Base-by-base conservation (phyloP, 2,329 filamentous ascomycete genomes). In the Capronia americana region DNA sequence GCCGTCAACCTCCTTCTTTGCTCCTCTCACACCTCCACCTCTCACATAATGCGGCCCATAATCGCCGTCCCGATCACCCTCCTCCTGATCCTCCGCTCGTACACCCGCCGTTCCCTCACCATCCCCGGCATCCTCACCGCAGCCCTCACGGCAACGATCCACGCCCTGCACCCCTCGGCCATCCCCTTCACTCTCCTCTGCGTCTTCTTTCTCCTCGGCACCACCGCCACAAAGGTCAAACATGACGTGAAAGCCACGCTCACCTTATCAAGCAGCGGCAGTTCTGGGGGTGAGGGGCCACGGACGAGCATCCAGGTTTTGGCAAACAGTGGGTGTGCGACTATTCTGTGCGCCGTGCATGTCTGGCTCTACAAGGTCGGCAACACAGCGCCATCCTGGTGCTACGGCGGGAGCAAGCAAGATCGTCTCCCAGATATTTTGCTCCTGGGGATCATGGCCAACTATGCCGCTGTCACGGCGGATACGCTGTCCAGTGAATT, bases 401-500 rank as follows among this genome's bases (percentile, higher is more conserved):
- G 23, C 24, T 68, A 59, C 61, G 65, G 65, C 38, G 63, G 55
- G 7, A n/a, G 55, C 12, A 55, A 50, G 26, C 3, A 30, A 28
- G 28, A 41, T 34, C 63, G 12, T 55, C 26, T 46, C 5, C 54
- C 58, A 17, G 88, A 90, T 73, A 76, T 90, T 4, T 80, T 90
- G 3, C 80, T 89, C 11, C 75, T 90, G 23, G 88, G 88, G 12
- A 88, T 90, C 71, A 86, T 91, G 71, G 87, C 88, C 50, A 94
- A 97, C 80, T 99, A 99, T 75, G 94, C 93, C 28, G 92, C 92
- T 57, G 93, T 96, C 10, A 88, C 92, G 23, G 92, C 94, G 57
- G 95, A 99, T 77, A 99, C 95, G 0, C 95, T 97, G 77, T 93
- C 91, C 64, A 97, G 93, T 11, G 95, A 99, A 81, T 88, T 99